These are phyloP conservation scores for Microcyclosporella mali DNA, from an alignment of 2,329 filamentous ascomycete species.

Conservation along the genomic window DNA sequence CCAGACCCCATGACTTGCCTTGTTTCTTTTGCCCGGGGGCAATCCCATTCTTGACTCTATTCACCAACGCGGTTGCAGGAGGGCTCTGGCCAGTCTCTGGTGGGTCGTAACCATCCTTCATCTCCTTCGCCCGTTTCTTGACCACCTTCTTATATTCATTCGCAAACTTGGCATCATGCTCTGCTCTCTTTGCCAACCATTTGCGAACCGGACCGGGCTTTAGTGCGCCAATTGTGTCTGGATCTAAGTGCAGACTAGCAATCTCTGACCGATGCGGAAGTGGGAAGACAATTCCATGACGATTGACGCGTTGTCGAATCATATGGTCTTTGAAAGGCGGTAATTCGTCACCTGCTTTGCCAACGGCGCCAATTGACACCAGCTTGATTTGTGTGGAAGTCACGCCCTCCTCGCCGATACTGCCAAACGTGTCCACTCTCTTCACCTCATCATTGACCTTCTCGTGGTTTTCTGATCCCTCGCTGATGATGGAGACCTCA, in stretches of 20 bases:
- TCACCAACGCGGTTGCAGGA: slow-evolving; percentile 67
- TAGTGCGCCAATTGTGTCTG: slow-evolving; percentile 66
- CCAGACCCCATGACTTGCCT: slow-evolving; percentile 60
- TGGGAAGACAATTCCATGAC: slow-evolving; percentile 66
- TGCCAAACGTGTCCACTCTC: slow-evolving; percentile 7
- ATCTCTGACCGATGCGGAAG: slow-evolving; percentile 61
- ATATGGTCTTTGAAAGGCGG: slow-evolving; percentile 77
- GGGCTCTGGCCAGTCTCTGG: slow-evolving; percentile 68
- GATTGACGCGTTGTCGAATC: slow-evolving; percentile 82
- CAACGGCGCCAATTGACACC: slow-evolving; percentile 47
- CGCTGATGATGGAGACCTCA: slow-evolving; percentile 67
- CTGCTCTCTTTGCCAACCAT: slow-evolving; percentile 69
- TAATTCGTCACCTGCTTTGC: slow-evolving; percentile 78
- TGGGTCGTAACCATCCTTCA: slow-evolving; percentile 63
- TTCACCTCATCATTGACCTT: slow-evolving; percentile 9
- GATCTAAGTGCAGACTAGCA: slow-evolving; percentile 57
- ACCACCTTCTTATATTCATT: slow-evolving; percentile 65
- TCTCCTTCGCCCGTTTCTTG: slow-evolving; percentile 65
- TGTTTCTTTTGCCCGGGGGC: slow-evolving; percentile 29
- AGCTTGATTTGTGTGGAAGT: slow-evolving; percentile 18
- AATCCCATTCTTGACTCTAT: slow-evolving; percentile 39
- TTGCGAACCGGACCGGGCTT: slow-evolving; percentile 74
- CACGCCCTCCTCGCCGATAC: slow-evolving; percentile 21
- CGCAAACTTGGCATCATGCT: slow-evolving; percentile 69
- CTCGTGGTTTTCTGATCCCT: slow-evolving; percentile 34